Evolutionary conservation across 345 rosid genomes (phyloP).

Genomic region (Cardiospermum halicacabum): DNA sequence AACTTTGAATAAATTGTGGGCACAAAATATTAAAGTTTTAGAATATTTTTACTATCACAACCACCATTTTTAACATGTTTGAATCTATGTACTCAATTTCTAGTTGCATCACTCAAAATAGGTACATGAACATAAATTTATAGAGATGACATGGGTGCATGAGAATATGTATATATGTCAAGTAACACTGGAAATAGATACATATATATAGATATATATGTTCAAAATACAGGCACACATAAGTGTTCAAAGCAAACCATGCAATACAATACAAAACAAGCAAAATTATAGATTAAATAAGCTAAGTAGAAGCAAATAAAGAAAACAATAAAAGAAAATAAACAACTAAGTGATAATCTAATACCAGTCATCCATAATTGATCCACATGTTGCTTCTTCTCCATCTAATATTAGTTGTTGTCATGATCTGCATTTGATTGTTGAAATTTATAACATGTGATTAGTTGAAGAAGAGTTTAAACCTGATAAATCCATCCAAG

Average conservation of each 20-base stretch:
- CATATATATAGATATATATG: too few species aligned
- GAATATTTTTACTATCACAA: too few species aligned
- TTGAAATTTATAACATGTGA: slow-evolving; percentile 21
- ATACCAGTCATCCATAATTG: slow-evolving; percentile 19
- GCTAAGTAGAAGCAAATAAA: neutral
- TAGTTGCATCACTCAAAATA: too few species aligned
- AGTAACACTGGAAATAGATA: too few species aligned
- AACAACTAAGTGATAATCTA: slow-evolving; percentile 4
- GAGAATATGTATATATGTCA: too few species aligned
- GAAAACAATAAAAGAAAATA: neutral
- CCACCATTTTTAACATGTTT: too few species aligned
- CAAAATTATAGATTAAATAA: neutral
- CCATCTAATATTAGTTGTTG: slow-evolving; percentile 4
- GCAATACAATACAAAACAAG: slow-evolving; percentile 19
- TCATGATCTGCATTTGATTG: neutral
- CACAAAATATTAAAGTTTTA: too few species aligned
- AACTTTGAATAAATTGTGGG: slow-evolving; percentile 8
- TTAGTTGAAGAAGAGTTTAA: slow-evolving; percentile 35
- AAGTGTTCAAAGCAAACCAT: slow-evolving; percentile 23
- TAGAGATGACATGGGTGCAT: neutral
- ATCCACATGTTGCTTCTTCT: neutral
- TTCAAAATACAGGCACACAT: slow-evolving; percentile 8
- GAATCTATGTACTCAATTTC: too few species aligned
- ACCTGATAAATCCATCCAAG: slow-evolving; percentile 49
- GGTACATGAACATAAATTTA: too few species aligned